Evolutionary conservation across 805 yeast species (phyloP).

Genomic region (Candida xiaguanensis): DNA sequence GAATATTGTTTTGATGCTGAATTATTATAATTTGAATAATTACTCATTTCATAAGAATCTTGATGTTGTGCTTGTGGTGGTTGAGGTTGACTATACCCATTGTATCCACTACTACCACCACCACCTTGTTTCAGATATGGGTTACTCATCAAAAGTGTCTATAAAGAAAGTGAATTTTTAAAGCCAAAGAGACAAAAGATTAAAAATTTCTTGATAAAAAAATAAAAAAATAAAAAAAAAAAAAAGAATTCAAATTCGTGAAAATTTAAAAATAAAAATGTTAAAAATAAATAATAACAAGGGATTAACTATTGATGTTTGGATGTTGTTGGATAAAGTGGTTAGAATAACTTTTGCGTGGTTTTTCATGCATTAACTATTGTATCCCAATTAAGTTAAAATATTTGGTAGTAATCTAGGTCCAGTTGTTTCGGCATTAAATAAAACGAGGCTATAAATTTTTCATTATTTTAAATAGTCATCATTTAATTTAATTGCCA

Average conservation of each 20-base stretch:
- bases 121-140: constrained; percentile 7
- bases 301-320: neutral
- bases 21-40: constrained; percentile 26
- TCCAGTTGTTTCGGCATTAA: neutral
- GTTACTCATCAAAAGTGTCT: constrained; percentile 7
- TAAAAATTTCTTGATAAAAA: neutral
- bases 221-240: neutral
- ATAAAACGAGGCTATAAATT: too few relatives aligned
- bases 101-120: neutral
- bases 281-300: neutral
- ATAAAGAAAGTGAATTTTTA: constrained; percentile 1
- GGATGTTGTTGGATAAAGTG: neutral
- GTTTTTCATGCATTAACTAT: neutral
- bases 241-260: neutral
- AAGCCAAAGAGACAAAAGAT: neutral
- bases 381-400: neutral
- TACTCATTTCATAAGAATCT: constrained; percentile 23
- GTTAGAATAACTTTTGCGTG: neutral
- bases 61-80: constrained; percentile 4
- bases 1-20: constrained; percentile 15
- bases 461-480: too few relatives aligned
- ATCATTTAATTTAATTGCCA: neutral
- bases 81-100: constrained; percentile 1
- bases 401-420: too few relatives aligned
- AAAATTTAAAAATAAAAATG: neutral